These are phyloP conservation scores for Juglanconis oblonga DNA, from an alignment of 2,329 filamentous ascomycete genomes.

Conservation along the genomic window DNA sequence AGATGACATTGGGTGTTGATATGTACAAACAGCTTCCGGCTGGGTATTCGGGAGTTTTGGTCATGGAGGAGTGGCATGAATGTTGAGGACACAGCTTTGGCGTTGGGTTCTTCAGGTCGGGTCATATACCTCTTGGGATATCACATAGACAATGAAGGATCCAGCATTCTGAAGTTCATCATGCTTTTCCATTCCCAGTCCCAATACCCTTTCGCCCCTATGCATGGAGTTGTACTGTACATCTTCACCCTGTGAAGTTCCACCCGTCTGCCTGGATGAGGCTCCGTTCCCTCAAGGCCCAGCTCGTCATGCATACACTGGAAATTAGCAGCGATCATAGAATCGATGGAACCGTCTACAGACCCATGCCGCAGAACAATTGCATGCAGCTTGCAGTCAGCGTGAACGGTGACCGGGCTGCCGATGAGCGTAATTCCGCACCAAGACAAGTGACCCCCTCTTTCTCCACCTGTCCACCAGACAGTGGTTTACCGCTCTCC, in stretches of 20 bases:
- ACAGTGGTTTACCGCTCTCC: conserved; percentile 53
- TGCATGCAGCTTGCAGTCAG: background rate
- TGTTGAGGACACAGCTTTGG: background rate
- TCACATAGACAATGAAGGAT: background rate
- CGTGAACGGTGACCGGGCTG: background rate
- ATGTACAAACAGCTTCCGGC: too few species aligned
- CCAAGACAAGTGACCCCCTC: background rate
- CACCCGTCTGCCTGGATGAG: background rate
- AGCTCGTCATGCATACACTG: background rate
- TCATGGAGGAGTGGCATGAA: too few species aligned
- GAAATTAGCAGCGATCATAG: background rate
- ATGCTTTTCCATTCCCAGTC: background rate
- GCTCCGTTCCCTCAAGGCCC: background rate
- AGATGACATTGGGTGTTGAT: background rate
- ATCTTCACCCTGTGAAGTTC: background rate
- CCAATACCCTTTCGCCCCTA: background rate
- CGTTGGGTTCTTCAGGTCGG: background rate
- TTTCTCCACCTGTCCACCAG: background rate
- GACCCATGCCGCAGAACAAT: background rate
- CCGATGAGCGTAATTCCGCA: background rate
- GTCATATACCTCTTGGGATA: background rate
- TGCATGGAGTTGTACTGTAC: conserved; percentile 13
- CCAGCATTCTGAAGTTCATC: background rate
- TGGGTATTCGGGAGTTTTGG: too few species aligned
- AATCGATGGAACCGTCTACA: background rate